Percentiles rank a stretch among this genome's conserved stretches.
Conservation (phyloP, 2,329 filamentous ascomycete species). For the Parasarocladium wereldwijsianum region DNA sequence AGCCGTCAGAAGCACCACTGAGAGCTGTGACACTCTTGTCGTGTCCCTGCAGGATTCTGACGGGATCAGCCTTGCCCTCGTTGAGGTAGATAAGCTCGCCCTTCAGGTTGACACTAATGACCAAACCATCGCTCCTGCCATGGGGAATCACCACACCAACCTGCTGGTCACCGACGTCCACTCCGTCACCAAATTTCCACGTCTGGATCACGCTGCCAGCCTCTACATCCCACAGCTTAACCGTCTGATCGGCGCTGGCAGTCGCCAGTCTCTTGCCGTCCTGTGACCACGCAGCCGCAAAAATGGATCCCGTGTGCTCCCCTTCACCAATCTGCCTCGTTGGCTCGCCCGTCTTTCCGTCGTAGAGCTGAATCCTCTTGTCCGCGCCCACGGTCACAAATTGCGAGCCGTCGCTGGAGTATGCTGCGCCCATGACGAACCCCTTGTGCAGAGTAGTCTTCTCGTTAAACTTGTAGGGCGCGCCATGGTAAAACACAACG, state of each 20-base stretch:
- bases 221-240: conserved; percentile 87
- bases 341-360: conserved; percentile 86
- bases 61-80: conserved; percentile 54
- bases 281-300: conserved; percentile 76
- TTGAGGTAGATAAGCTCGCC: conserved; percentile 84
- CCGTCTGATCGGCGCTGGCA: conserved; percentile 84
- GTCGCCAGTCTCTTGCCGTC: conserved; percentile 82
- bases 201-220: conserved; percentile 61
- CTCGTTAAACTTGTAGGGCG: conserved; percentile 91
- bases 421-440: conserved; percentile 77
- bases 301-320: conserved; percentile 86
- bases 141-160: conserved; percentile 86
- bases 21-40: conserved; percentile 82
- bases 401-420: conserved; percentile 71
- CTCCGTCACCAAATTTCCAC: conserved; percentile 73
- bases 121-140: conserved; percentile 67
- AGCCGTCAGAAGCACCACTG: conserved; percentile 25
- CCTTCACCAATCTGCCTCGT: conserved; percentile 64
- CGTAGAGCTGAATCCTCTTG: conserved; percentile 82
- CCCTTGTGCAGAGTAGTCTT: conserved; percentile 71
- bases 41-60: conserved; percentile 68
- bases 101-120: conserved; percentile 78
- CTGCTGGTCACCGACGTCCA: conserved; percentile 72
- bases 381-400: conserved; percentile 90
- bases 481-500: conserved; percentile 84